Percentiles rank a stretch among this genome's conserved stretches.
phyloP scores from a whole-genome alignment of 495 filamentous ascomycete genomes.

The Annulohypoxylon moriforme region DNA sequence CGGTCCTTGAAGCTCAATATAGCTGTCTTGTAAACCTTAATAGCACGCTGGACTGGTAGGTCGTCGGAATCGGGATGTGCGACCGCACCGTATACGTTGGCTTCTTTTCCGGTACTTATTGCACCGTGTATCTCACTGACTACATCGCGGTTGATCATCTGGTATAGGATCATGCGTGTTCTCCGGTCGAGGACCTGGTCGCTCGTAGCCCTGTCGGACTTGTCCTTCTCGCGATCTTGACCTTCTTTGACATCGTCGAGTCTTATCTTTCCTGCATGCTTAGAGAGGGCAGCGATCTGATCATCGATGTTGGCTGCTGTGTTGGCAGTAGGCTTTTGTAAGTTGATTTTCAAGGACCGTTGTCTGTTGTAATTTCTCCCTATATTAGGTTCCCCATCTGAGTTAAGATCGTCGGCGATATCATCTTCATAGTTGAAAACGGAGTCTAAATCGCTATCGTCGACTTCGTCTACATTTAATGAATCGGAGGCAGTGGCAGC shows the following conservation, averaged over 20 bases:
- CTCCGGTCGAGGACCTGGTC: conserved; percentile 94
- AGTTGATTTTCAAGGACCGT: conserved; percentile 76
- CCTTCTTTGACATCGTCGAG: conserved; percentile 74
- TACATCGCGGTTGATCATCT: conserved; percentile 92
- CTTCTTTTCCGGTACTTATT: conserved; percentile 95
- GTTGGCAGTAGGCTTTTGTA: conserved; percentile 86
- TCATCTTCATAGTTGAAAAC: conserved; percentile 70
- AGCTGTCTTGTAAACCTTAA: conserved; percentile 98
- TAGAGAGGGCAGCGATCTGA: conserved; percentile 82
- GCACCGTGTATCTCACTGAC: conserved; percentile 88
- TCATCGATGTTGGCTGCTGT: conserved; percentile 83
- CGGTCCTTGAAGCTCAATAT: conserved; percentile 98
- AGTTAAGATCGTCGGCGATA: conserved; percentile 68
- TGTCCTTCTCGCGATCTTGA: conserved; percentile 72
- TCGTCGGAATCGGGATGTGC: conserved; percentile 61
- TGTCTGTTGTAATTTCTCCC: conserved; percentile 95
- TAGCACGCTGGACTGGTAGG: conserved; percentile 68
- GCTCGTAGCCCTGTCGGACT: conserved; percentile 89
- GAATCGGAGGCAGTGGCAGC: conserved; percentile 9
- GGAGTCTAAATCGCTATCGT: conserved; percentile 60
- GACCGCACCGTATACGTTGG: conserved; percentile 87
- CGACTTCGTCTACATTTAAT: conserved; percentile 41
- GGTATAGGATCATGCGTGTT: conserved; percentile 92
- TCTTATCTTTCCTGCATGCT: conserved; percentile 89
- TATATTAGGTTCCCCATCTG: conserved; percentile 72